phyloP scores from a whole-genome alignment of 345 rosid species.

The Lepidium africanum region DNA sequence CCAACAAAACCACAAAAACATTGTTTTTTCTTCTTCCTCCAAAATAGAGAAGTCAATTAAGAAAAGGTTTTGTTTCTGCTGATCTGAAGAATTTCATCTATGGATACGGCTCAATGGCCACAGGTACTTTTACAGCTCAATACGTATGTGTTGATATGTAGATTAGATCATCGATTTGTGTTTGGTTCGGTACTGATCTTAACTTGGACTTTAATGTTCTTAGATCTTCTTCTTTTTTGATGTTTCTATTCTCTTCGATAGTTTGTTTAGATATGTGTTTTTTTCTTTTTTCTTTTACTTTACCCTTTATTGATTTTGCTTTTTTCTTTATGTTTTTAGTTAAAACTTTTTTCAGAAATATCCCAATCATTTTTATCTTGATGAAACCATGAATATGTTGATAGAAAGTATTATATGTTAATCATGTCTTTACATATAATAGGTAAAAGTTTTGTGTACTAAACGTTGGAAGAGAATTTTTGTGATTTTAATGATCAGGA shows the following conservation, averaged over 20 bases:
- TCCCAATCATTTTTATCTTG: constrained; percentile 5
- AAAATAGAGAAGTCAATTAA: background rate
- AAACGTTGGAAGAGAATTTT: background rate
- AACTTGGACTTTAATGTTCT: constrained; percentile 18
- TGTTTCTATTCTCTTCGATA: too few relatives aligned
- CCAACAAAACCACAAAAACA: constrained; percentile 12
- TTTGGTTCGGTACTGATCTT: constrained; percentile 1
- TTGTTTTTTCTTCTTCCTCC: background rate
- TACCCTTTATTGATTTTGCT: constrained; percentile 27
- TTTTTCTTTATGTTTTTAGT: constrained; percentile 7
- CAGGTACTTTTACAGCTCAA: constrained; percentile 43
- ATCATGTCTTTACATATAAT: background rate
- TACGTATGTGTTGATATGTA: constrained; percentile 5
- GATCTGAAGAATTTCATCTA: constrained; percentile 41
- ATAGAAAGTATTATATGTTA: background rate
- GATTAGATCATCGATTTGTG: background rate
- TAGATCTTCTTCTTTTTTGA: constrained; percentile 24
- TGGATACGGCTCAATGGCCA: constrained; percentile 98
- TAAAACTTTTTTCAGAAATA: constrained; percentile 3
- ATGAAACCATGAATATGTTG: background rate
- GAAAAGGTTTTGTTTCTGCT: constrained; percentile 16
- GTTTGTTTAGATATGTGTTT: background rate
- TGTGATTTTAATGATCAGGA: constrained; percentile 36
- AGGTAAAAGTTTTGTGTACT: background rate
- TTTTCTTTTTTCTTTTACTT: constrained; percentile 30